These are phyloP conservation scores for Sistotremastrum niveocremeum DNA, from an alignment of 768 basidiomycete genomes.

Conservation along the genomic window DNA sequence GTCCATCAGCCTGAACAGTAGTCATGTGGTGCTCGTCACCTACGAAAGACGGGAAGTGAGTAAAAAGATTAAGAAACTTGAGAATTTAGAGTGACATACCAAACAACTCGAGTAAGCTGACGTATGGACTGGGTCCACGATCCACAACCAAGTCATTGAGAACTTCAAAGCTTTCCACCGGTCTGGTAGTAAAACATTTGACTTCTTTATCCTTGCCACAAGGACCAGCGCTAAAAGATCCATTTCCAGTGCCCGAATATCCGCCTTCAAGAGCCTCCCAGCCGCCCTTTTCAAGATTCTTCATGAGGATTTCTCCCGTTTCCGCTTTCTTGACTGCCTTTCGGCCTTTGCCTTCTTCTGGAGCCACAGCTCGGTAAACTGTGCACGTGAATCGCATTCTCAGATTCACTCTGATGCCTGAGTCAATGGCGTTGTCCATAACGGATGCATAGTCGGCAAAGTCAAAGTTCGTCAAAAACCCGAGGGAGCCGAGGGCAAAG, in stretches of 20 bases:
- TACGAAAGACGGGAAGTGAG: conserved; percentile 17
- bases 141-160: conserved; percentile 97
- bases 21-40: conserved; percentile 99
- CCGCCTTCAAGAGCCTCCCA: conserved; percentile 96
- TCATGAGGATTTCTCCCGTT: conserved; percentile 96
- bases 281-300: conserved; percentile 74
- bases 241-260: conserved; percentile 29
- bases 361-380: conserved; percentile 81
- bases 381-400: conserved; percentile 99
- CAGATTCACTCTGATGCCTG: conserved; percentile 91
- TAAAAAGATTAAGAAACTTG: neutral
- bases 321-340: conserved; percentile 87
- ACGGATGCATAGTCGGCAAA: conserved; percentile 75
- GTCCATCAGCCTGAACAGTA: conserved; percentile 94
- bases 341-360: conserved; percentile 45
- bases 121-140: conserved; percentile 94
- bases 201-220: conserved; percentile 85
- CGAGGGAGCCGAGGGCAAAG: conserved; percentile 92
- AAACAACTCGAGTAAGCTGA: conserved; percentile 89
- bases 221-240: too few relatives aligned
- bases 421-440: conserved; percentile 79
- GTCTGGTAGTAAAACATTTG: conserved; percentile 92
- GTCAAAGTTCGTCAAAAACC: conserved; percentile 96
- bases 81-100: conserved; percentile 38
- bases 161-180: conserved; percentile 92